Evolutionary conservation across 805 yeast species (phyloP).

Genomic region (Ogataea haglerorum): DNA sequence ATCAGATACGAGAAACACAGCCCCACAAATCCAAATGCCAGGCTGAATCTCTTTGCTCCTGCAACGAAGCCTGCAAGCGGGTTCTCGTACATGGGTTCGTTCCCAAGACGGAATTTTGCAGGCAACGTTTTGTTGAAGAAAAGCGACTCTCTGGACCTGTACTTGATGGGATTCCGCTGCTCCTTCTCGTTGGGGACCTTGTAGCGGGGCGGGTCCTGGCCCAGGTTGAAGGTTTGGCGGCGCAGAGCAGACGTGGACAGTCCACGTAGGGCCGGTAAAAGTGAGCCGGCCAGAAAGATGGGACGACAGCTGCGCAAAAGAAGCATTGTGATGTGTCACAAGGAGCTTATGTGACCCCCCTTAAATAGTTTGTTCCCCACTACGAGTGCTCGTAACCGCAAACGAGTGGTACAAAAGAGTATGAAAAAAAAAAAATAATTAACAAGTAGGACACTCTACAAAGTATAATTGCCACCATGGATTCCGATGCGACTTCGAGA

Average conservation of each 20-base stretch:
- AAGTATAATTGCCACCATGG: conserved; percentile 45
- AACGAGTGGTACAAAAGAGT: conserved; percentile 6
- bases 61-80: conserved; percentile 62
- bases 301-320: not conserved
- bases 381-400: conserved; percentile 8
- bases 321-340: conserved; percentile 7
- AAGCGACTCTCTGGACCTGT: conserved; percentile 32
- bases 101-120: conserved; percentile 49
- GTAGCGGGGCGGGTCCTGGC: conserved; percentile 30
- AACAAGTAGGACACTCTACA: conserved; percentile 3
- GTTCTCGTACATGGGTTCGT: conserved; percentile 60
- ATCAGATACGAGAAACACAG: conserved; percentile 60
- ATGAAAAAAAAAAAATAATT: conserved; percentile 4
- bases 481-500: conserved; percentile 65
- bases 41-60: conserved; percentile 55
- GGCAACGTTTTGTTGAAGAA: conserved; percentile 39
- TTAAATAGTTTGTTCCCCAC: conserved; percentile 4
- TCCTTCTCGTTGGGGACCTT: conserved; percentile 24
- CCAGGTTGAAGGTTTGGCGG: conserved; percentile 24
- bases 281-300: not conserved
- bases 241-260: not conserved
- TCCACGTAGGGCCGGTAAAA: not conserved
- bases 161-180: conserved; percentile 20
- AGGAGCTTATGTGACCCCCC: conserved; percentile 1
- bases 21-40: conserved; percentile 61